Base-by-base conservation (phyloP, 73 alveolate genomes). In the Symbiodinium pilosum region DNA sequence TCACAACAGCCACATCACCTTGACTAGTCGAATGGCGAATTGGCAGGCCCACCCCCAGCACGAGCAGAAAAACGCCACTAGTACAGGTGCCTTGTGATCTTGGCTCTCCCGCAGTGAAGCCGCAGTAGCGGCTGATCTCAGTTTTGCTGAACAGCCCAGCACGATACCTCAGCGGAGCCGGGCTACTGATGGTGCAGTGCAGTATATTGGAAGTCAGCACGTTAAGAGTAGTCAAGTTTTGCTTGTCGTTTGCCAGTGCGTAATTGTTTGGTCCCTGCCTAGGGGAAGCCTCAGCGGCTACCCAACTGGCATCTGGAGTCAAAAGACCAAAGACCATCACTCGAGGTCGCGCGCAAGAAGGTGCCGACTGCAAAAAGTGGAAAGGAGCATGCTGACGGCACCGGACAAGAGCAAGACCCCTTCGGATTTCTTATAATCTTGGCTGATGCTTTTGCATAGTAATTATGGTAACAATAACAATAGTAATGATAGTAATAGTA, bases 71-170 rank as follows among this genome's bases (percentile, higher is more conserved):
- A 14, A n/a, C n/a, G 73, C 73, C 73, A 54, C 38, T 28, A 26
- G 81, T 64, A 64, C 81, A 64, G 81, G 6, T 47, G 59, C 30
- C 38, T 64, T 54, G 73, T 54, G 73, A 64, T 64, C 77, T 26
- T 64, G 77, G 77, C 77, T 64, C 71, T 54, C 71, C 71, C 77
- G 81, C 81, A 64, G 81, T 64, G 81, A 64, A 54, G 81, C 81
- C 81, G 81, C 81, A 64, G 81, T 64, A 38, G 81, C 81, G 81
- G 81, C 81, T 64, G 81, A 20, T 64, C 81, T 64, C 24, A 64
- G 81, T 64, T 64, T 64, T 64, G 81, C 81, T 64, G 81, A 14
- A n/a, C n/a, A 54, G 81, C 81, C 81, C 81, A 64, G 81, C 81
- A 64, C n/a, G 59, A 47, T 47, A 47, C 81, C 81, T 64, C 81